Conservation (phyloP, 768 basidiomycete species). For the Gelatoporia subvermispora region DNA sequence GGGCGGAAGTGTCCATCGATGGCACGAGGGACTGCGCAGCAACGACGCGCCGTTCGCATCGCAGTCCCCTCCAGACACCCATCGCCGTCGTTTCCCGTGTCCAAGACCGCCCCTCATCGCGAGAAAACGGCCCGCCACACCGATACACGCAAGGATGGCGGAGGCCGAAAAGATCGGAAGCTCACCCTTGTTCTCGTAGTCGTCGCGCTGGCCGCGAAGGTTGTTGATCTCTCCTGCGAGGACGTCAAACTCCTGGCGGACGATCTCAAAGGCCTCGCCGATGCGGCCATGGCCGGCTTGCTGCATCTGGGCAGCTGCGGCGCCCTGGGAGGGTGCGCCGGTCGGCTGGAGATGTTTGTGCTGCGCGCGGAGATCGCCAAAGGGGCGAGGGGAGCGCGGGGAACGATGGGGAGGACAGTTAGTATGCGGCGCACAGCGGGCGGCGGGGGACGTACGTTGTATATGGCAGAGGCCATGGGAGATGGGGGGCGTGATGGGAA, state of each 20-base stretch:
- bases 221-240: constrained; percentile 62
- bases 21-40: no score
- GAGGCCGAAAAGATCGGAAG: constrained; percentile 8
- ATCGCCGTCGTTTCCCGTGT: no score
- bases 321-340: constrained; percentile 31
- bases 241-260: constrained; percentile 81
- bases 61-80: no score
- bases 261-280: constrained; percentile 74
- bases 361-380: constrained; percentile 17
- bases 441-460: constrained; percentile 20
- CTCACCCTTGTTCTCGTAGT: constrained; percentile 85
- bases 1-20: no score
- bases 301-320: constrained; percentile 13
- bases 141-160: no score
- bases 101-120: no score
- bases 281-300: constrained; percentile 39
- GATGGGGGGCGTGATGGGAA: constrained; percentile 14
- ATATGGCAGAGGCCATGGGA: constrained; percentile 25
- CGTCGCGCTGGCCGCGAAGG: constrained; percentile 77
- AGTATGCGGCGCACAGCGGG: constrained; percentile 1
- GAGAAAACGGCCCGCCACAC: no score
- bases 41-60: no score
- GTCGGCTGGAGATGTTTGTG: constrained; percentile 39
- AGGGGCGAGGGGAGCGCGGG: not conserved
- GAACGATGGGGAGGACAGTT: not conserved